Evolutionary conservation across 306 rosid species (phyloP), one percentile per base, ranked within the genome.

Genomic region (Trifolium dubium): DNA sequence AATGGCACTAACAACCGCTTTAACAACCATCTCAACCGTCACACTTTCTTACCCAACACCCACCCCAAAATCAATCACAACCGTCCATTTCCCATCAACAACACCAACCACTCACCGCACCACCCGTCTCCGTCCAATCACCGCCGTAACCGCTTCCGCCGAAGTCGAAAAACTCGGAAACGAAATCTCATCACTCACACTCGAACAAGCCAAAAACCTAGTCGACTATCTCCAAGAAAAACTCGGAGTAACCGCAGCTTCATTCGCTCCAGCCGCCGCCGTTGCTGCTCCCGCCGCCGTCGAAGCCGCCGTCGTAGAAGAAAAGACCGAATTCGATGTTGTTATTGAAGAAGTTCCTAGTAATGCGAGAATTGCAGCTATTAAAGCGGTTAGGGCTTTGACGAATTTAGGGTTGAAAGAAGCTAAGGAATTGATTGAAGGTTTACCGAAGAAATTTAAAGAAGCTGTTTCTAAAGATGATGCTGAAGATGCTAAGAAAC

Each of bases 311-410:
- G 47, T 4, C 63, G 79, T 10, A 85, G 98, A 88, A 86, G 98
- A 93, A 85, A 89, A 93, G 86, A 93, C 98, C 12, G 98, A 93
- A 83, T 93, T 93, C 64, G 98, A 93, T 43, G 97, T 93, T 37
- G 83, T 93, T 0, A 93, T 93, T 62, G 96, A 93, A 67, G 98
- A 93, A 0, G 98, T 93, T 0, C 97, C 98, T 3, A 91, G 91
- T 78, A 91, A 79, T 44, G 83, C 90, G 3, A 83, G 98, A 67
- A 93, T 93, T 14, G 80, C 96, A 29, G 98, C 90, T 71, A 93
- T 93, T 15, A 93, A 93, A 81, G 81, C 98, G 14, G 98, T 91
- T 50, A 91, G 98, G 64, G 81, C 75, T 0, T 64, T 91, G 89
- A 93, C 98, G 78, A 93, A 64, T 83, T 79, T 93, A 78, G 96